A percentile compares a stretch with the other conserved stretches of the same genome.
These are phyloP conservation scores for Streptanthus diversifolius DNA, from an alignment of 345 rosid genomes.

Conservation along the genomic window DNA sequence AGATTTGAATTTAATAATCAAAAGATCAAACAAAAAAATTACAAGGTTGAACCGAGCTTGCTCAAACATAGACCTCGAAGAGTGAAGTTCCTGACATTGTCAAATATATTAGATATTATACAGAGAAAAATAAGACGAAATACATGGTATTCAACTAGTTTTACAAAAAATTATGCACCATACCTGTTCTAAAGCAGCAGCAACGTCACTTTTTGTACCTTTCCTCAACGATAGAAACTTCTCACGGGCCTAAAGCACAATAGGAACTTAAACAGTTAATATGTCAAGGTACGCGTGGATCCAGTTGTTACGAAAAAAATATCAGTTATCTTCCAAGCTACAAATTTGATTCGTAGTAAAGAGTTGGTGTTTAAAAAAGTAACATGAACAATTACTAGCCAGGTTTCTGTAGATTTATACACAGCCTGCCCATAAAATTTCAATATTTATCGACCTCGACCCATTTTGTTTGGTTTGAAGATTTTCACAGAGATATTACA, in stretches of 20 bases:
- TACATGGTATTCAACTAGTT: neutral
- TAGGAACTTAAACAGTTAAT: neutral
- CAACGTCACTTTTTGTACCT: slow-evolving; percentile 76
- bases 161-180: slow-evolving; percentile 3
- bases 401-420: neutral
- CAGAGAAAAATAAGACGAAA: neutral
- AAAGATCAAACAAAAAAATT: slow-evolving; percentile 21
- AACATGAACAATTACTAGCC: neutral
- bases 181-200: slow-evolving; percentile 80
- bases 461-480: neutral
- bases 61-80: slow-evolving; percentile 85
- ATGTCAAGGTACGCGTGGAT: neutral
- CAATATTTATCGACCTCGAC: neutral
- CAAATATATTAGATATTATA: slow-evolving; percentile 11
- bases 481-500: neutral
- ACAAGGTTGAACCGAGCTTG: slow-evolving; percentile 92
- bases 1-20: neutral
- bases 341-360: neutral
- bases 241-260: slow-evolving; percentile 75
- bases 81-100: slow-evolving; percentile 76
- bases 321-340: neutral
- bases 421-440: neutral
- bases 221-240: slow-evolving; percentile 91
- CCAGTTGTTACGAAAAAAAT: neutral
- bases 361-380: neutral